Evolutionary conservation across 352 stramenopile genomes (phyloP).

Genomic region (Achlya hypogyna): DNA sequence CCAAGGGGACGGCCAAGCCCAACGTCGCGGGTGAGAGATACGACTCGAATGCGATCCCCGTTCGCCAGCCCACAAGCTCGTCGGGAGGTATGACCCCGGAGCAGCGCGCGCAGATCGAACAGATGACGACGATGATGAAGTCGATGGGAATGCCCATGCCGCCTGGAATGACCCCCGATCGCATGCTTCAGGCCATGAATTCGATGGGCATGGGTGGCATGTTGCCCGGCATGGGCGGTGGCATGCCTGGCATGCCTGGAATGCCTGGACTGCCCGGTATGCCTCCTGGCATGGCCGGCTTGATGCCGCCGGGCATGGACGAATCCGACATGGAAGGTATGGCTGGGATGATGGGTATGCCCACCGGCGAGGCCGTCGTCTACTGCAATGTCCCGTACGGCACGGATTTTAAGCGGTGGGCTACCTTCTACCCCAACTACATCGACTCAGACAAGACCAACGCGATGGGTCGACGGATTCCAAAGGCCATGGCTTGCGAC

Average conservation of each 20-base stretch:
- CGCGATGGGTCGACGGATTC: slow-evolving; percentile 62
- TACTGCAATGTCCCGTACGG: slow-evolving; percentile 28
- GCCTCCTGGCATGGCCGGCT: background rate
- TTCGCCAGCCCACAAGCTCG: slow-evolving; percentile 23
- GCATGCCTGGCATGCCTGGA: slow-evolving; percentile 23
- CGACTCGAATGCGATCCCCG: slow-evolving; percentile 62
- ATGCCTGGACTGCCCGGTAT: slow-evolving; percentile 2
- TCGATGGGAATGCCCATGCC: slow-evolving; percentile 39
- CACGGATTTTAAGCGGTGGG: slow-evolving; percentile 42
- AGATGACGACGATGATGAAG: slow-evolving; percentile 42
- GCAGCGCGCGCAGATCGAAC: slow-evolving; percentile 41
- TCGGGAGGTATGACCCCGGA: slow-evolving; percentile 30
- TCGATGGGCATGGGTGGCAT: slow-evolving; percentile 37
- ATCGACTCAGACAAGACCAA: slow-evolving; percentile 79
- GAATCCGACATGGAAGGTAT: slow-evolving; percentile 6
- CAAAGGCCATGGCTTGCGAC: slow-evolving; percentile 55
- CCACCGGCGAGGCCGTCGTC: background rate
- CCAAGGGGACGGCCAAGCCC: slow-evolving; percentile 57
- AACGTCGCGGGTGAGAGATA: slow-evolving; percentile 77
- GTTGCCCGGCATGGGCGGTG: slow-evolving; percentile 35
- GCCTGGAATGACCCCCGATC: slow-evolving; percentile 7
- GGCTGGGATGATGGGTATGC: slow-evolving; percentile 13
- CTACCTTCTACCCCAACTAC: slow-evolving; percentile 83
- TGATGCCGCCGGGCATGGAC: slow-evolving; percentile 26
- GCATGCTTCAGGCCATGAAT: slow-evolving; percentile 16